phyloP scores from a whole-genome alignment of 352 stramenopile genomes.

The Phytophthora vignae region DNA sequence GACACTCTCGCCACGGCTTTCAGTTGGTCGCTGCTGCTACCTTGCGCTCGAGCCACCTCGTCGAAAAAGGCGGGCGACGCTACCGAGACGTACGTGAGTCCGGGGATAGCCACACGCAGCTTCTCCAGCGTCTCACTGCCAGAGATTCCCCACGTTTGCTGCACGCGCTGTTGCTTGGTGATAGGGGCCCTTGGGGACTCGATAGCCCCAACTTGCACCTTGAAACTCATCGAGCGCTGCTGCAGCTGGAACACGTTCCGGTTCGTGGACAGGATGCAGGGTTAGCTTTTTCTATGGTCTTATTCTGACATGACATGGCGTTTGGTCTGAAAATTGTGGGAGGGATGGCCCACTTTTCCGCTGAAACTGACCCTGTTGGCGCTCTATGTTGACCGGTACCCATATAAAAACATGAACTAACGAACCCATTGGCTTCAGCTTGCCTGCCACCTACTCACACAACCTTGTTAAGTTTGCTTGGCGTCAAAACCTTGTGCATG shows the following conservation, averaged over 20 bases:
- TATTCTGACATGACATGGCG: too few relatives aligned
- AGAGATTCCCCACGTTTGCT: conserved; percentile 48
- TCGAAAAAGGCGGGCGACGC: conserved; percentile 37
- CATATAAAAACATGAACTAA: too few relatives aligned
- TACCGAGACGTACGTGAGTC: conserved; percentile 49
- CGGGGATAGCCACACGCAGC: conserved; percentile 37
- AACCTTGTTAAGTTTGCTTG: too few relatives aligned
- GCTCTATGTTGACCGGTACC: too few relatives aligned
- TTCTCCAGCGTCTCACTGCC: conserved; percentile 29
- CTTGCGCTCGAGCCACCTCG: conserved; percentile 25
- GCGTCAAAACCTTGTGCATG: too few relatives aligned
- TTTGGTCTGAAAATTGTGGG: too few relatives aligned
- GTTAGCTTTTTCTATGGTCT: too few relatives aligned
- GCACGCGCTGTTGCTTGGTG: conserved; percentile 23
- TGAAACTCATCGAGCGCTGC: conserved; percentile 33
- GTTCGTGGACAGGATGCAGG: not conserved
- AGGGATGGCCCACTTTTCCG: too few relatives aligned
- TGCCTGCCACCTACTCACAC: too few relatives aligned
- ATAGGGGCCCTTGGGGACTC: conserved; percentile 24
- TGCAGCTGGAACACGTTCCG: conserved; percentile 10
- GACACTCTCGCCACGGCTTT: conserved; percentile 29
- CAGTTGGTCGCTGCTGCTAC: conserved; percentile 22
- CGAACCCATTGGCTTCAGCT: too few relatives aligned
- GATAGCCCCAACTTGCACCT: conserved; percentile 22
- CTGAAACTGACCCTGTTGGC: too few relatives aligned